Base-by-base conservation (phyloP, 225 moss, liverwort and hornwort species). In the Takakia lepidozioides region DNA sequence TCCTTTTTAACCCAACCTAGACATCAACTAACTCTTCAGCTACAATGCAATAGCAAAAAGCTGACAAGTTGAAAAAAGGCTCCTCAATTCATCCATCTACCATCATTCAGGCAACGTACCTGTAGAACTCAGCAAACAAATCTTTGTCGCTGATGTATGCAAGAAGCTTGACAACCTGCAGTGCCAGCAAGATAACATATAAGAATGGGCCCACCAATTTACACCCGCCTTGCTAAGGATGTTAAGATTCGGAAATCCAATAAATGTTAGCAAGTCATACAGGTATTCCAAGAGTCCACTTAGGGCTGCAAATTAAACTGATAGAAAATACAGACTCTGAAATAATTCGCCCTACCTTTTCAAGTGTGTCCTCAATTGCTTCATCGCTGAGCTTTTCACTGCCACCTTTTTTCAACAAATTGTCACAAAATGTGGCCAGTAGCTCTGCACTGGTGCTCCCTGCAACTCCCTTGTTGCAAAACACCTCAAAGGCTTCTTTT, bases 131-230 rank as follows among this genome's bases (percentile, higher is more conserved):
- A 13, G 95, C 95, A 60, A 95, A 95, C 48, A 95, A 51, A 62
- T 95, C 95, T 69, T 95, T 95, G 18, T 95, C 95, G 29, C 90
- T 95, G 67, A 95, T 95, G 60, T 95, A 95, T 14, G 95, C 95
- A 50, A 95, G 90, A 39, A 95, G 87, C 75, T 95, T 95, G 27
- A 90, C 95, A 44, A 95, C 90, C 95, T 93, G 80, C 64, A n/a
- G n/a, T n/a, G n/a, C n/a, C n/a, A n/a, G n/a, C n/a, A n/a, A n/a
- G n/a, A n/a, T n/a, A n/a, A n/a, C n/a, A n/a, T n/a, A n/a, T n/a
- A n/a, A n/a, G n/a, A n/a, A n/a, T n/a, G n/a, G n/a, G n/a, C n/a
- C n/a, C n/a, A n/a, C n/a, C n/a, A n/a, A n/a, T n/a, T n/a, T n/a
- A n/a, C n/a, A n/a, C n/a, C n/a, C n/a, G n/a, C n/a, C n/a, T n/a